A percentile compares a stretch with the other conserved stretches of the same genome.
These are phyloP conservation scores for Podila epicladia DNA, from an alignment of 192 early-diverging fungal species.

Conservation along the genomic window DNA sequence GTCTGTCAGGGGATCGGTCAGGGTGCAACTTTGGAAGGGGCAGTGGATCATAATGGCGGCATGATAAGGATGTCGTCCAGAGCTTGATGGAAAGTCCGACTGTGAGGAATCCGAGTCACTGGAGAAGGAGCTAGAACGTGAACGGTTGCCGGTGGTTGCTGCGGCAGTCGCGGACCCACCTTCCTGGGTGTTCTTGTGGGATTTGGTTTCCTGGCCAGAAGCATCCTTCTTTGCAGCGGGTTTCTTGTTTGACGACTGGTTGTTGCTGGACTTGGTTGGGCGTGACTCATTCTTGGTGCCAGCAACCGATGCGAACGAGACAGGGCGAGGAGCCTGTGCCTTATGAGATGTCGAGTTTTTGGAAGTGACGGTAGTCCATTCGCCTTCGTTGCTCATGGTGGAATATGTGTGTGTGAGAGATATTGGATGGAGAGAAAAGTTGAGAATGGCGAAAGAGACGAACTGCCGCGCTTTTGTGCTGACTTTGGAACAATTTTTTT, in stretches of 20 bases:
- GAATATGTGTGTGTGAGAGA: not conserved
- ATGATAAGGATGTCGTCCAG: slow-evolving; percentile 58
- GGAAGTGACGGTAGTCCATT: slow-evolving; percentile 51
- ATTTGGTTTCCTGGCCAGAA: not conserved
- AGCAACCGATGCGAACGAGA: slow-evolving; percentile 9
- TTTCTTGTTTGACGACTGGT: slow-evolving; percentile 14
- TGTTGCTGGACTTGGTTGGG: slow-evolving; percentile 8
- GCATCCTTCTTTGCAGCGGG: slow-evolving; percentile 21
- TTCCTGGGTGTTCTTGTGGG: not conserved
- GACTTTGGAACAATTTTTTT: not conserved
- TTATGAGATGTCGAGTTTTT: slow-evolving; percentile 44
- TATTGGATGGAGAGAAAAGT: not conserved
- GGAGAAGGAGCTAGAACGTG: slow-evolving; percentile 46
- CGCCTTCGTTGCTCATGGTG: slow-evolving; percentile 51
- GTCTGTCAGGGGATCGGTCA: slow-evolving; percentile 60
- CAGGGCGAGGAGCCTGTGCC: slow-evolving; percentile 25
- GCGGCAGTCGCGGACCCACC: not conserved
- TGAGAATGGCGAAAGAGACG: not conserved
- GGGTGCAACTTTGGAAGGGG: slow-evolving; percentile 68
- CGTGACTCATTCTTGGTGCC: slow-evolving; percentile 7
- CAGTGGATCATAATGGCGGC: slow-evolving; percentile 69
- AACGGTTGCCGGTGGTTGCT: slow-evolving; percentile 6
- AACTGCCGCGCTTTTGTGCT: not conserved
- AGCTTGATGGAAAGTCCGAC: slow-evolving; percentile 37
- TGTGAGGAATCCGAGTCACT: slow-evolving; percentile 50